These are phyloP conservation scores for Parasitella parasitica DNA, from an alignment of 371 early-diverging fungal genomes.

Conservation along the genomic window DNA sequence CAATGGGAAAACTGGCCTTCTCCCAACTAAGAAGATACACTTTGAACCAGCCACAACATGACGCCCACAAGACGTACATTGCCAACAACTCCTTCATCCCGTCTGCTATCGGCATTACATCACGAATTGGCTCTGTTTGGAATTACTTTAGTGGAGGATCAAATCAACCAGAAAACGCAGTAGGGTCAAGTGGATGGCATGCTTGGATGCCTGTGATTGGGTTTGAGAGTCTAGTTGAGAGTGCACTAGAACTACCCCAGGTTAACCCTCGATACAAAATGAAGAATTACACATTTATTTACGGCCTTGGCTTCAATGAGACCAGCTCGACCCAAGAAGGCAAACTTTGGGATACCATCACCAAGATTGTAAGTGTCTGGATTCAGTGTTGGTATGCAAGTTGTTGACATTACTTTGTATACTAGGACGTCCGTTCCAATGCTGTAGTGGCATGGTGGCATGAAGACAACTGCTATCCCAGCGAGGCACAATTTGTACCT, in stretches of 20 bases:
- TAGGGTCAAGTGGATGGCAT: constrained; percentile 30
- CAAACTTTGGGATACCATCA: constrained; percentile 67
- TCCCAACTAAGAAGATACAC: constrained; percentile 65
- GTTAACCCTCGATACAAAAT: constrained; percentile 63
- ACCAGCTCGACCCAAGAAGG: constrained; percentile 32
- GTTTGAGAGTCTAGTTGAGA: constrained; percentile 22
- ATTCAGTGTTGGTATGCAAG: not conserved
- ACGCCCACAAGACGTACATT: constrained; percentile 49
- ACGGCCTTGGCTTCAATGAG: constrained; percentile 64
- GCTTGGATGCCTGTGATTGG: constrained; percentile 38
- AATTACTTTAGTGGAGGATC: constrained; percentile 17
- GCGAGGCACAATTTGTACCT: constrained; percentile 74
- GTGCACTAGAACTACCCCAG: constrained; percentile 61
- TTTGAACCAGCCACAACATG: constrained; percentile 40
- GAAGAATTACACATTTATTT: constrained; percentile 62
- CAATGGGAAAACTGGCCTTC: constrained; percentile 39
- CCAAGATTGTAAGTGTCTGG: constrained; percentile 56
- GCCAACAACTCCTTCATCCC: constrained; percentile 31
- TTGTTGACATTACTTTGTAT: not conserved
- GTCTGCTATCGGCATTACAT: constrained; percentile 21
- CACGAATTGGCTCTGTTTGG: constrained; percentile 28
- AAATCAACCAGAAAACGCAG: constrained; percentile 14
- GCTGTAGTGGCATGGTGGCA: constrained; percentile 48
- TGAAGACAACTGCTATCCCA: constrained; percentile 68
- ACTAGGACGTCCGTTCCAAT: constrained; percentile 33